phyloP scores from a whole-genome alignment of 2,329 filamentous ascomycete species.

The Fusarium praegraminearum region DNA sequence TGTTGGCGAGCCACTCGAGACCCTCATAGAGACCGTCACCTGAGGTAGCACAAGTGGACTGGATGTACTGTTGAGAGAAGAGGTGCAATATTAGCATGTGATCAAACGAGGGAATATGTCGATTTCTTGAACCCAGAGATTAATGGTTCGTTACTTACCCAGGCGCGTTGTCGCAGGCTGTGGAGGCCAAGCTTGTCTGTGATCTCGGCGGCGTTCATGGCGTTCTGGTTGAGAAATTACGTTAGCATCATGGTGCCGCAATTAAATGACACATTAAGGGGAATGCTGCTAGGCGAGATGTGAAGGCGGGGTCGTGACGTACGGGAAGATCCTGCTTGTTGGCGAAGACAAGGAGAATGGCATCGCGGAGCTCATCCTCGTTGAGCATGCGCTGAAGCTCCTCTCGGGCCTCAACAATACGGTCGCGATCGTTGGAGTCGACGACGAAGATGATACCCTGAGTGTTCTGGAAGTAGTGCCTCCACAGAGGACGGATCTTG shows the following conservation, averaged over 20 bases:
- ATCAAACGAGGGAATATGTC: background rate
- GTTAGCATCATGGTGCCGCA: slow-evolving; percentile 36
- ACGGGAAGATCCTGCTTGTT: slow-evolving; percentile 99
- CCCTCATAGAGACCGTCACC: slow-evolving; percentile 99
- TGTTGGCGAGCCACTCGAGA: slow-evolving; percentile 91
- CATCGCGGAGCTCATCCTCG: slow-evolving; percentile 98
- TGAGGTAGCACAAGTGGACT: slow-evolving; percentile 98
- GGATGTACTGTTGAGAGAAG: slow-evolving; percentile 81
- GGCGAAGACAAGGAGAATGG: slow-evolving; percentile 95
- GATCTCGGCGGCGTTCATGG: slow-evolving; percentile 99
- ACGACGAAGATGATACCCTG: slow-evolving; percentile 99
- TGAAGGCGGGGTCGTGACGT: slow-evolving; percentile 59
- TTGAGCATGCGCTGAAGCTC: slow-evolving; percentile 99
- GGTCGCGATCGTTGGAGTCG: slow-evolving; percentile 98
- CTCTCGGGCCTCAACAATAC: slow-evolving; percentile 95
- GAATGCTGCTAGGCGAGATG: slow-evolving; percentile 17
- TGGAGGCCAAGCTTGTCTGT: slow-evolving; percentile 99
- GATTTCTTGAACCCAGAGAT: background rate
- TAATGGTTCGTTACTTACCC: slow-evolving; percentile 76
- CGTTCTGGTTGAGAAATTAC: slow-evolving; percentile 72
- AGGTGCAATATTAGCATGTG: slow-evolving; percentile 42
- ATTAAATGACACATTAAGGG: slow-evolving; percentile 8
- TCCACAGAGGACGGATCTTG: slow-evolving; percentile 99
- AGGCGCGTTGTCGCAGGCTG: slow-evolving; percentile 97
- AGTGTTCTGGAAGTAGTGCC: slow-evolving; percentile 99